Evolutionary conservation across 768 basidiomycete genomes (phyloP), one percentile per base, ranked within the genome.

Genomic region (Mycena latifolia): DNA sequence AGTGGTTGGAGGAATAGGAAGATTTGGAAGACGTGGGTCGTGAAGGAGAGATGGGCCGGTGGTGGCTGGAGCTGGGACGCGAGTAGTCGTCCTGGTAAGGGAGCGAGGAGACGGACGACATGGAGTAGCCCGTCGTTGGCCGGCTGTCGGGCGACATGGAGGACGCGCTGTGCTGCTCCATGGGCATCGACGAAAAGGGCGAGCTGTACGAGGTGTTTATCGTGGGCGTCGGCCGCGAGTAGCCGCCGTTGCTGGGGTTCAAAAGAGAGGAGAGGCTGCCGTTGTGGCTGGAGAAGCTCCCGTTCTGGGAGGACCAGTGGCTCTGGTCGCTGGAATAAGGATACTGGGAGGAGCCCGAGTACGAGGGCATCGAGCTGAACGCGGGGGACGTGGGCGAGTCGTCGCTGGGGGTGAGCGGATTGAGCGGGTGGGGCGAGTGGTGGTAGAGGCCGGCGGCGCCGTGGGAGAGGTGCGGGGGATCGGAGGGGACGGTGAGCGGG

Each of bases 91-190:
- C 89, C 57, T 90, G 89, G 76, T 93, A 92, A 0, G 89, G 85
- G 69, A 92, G 74, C 22, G 91, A 93, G 1, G 90, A 91, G 69
- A 93, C 92, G 15, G 92, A 93, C 2, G 92, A 90, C 61, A 93
- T 92, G 41, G 93, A 94, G 77, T 95, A 95, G 20, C 93, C 92
- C 0, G 93, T 94, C 2, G 90, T 91, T 1, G 93, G 93, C 55
- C 93, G 89, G 77, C 92, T 92, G 76, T 95, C 93, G 7, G 93
- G 93, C 5, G 93, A 94, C 69, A 92, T 77, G 0, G 91, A 92
- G 0, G 91, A 91, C 37, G 88, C 88, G 63, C 87, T 87, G 70
- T 90, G 89, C 66, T 90, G 89, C 66, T 89, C 88, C 83, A 91
- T 85, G 45, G 89, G 88, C 81, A 91, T 84, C 31, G 85, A 86